Percentiles rank a stretch among this genome's conserved stretches.
phyloP scores from a whole-genome alignment of 208 protist species.

The Wallacemonas sp. region DNA sequence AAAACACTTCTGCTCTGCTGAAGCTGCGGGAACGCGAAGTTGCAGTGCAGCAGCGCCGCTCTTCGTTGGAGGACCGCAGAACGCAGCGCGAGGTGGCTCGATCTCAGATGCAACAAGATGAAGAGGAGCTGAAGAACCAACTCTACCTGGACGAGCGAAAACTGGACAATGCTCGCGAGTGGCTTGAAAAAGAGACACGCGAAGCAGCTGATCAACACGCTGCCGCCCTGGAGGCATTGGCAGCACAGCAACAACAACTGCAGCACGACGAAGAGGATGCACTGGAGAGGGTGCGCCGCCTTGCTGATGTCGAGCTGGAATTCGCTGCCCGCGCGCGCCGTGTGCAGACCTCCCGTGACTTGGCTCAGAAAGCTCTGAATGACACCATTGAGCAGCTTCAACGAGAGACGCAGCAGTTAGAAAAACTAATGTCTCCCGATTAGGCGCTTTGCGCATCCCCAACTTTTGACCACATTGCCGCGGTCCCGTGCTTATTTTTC shows the following conservation, averaged over 20 bases:
- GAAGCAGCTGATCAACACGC: conserved; percentile 22
- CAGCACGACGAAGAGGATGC: conserved; percentile 18
- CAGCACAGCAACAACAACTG: conserved; percentile 23
- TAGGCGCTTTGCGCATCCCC: too few relatives aligned
- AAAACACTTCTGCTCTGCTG: conserved; percentile 34
- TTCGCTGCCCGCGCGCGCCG: conserved; percentile 22
- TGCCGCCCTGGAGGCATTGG: conserved; percentile 22
- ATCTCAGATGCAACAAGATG: not conserved
- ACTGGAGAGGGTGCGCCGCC: conserved; percentile 19
- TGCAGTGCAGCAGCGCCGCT: conserved; percentile 20
- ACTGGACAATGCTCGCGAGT: conserved; percentile 28
- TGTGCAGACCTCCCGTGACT: conserved; percentile 25
- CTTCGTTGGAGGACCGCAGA: conserved; percentile 11
- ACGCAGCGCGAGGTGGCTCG: not conserved
- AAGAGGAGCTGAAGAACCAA: conserved; percentile 15
- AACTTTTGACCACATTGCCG: too few relatives aligned
- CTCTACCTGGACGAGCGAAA: conserved; percentile 17
- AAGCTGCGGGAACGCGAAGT: conserved; percentile 24
- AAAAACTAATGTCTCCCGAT: not conserved
- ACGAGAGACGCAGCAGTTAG: conserved; percentile 24
- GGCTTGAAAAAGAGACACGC: conserved; percentile 20
- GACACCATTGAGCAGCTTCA: conserved; percentile 31
- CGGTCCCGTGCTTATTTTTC: not conserved
- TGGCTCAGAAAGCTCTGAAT: conserved; percentile 19
- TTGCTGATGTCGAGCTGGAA: conserved; percentile 29